Percentiles rank a stretch among this genome's conserved stretches.
These are phyloP conservation scores for Tremella yokohamensis DNA, from an alignment of 768 basidiomycete species.

Conservation along the genomic window DNA sequence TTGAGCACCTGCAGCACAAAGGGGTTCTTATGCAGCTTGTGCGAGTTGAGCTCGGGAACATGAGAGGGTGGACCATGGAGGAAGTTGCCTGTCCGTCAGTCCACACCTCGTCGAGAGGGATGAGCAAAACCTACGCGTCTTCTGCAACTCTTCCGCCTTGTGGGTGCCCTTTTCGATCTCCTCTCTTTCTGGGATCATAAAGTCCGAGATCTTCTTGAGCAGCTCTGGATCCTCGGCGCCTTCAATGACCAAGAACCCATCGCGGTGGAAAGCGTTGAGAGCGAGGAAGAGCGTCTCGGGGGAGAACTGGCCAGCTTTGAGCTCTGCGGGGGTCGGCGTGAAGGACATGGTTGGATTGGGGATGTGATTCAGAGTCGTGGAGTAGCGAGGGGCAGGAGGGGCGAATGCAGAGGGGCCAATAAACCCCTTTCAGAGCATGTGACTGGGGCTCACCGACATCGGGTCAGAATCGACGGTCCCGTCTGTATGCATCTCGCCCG, in stretches of 20 bases:
- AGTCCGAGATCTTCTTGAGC: not conserved
- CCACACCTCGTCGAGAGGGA: not conserved
- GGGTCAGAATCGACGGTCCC: too few relatives aligned
- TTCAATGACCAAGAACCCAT: slow-evolving; percentile 14
- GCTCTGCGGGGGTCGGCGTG: slow-evolving; percentile 7
- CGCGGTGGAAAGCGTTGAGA: slow-evolving; percentile 7
- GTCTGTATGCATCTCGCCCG: too few relatives aligned
- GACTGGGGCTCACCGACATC: too few relatives aligned
- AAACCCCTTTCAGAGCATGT: too few relatives aligned
- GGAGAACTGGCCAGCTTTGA: slow-evolving; percentile 3
- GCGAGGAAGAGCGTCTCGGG: slow-evolving; percentile 13
- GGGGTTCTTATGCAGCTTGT: slow-evolving; percentile 6
- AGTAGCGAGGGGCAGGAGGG: too few relatives aligned
- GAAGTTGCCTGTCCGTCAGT: not conserved
- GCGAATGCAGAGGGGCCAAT: too few relatives aligned
- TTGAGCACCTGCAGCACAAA: slow-evolving; percentile 6
- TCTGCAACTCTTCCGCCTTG: slow-evolving; percentile 7
- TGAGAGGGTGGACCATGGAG: not conserved
- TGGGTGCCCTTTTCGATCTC: slow-evolving; percentile 5
- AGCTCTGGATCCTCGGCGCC: not conserved
- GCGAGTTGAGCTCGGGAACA: slow-evolving; percentile 4
- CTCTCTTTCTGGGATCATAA: not conserved
- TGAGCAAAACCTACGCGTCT: not conserved
- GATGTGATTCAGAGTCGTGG: not conserved
- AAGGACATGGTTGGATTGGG: slow-evolving; percentile 1